These are phyloP conservation scores for Extremus antarcticus DNA, from an alignment of 495 filamentous ascomycete genomes.

Conservation along the genomic window DNA sequence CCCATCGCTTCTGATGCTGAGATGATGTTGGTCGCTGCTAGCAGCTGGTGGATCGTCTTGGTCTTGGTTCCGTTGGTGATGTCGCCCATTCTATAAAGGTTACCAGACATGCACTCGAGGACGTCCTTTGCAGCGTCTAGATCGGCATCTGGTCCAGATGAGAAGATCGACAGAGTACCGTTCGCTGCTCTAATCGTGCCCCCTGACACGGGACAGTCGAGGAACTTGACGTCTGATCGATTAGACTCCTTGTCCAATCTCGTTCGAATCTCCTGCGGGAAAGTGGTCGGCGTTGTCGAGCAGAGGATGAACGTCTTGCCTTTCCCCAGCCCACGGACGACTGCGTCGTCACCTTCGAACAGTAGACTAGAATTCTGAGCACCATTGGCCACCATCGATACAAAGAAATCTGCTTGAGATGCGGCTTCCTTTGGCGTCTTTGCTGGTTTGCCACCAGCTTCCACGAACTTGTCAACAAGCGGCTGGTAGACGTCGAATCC, in stretches of 20 bases:
- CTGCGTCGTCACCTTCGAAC: conserved; percentile 49
- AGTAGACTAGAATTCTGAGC: conserved; percentile 57
- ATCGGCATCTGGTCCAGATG: conserved; percentile 48
- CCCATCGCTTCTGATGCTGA: conserved; percentile 64
- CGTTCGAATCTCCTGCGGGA: conserved; percentile 48
- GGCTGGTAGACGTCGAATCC: conserved; percentile 67
- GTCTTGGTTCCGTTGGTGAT: conserved; percentile 73
- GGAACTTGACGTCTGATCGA: conserved; percentile 53
- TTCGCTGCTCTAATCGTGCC: conserved; percentile 63
- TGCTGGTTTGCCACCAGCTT: conserved; percentile 52
- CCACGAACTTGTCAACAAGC: conserved; percentile 58
- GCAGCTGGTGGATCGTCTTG: conserved; percentile 79
- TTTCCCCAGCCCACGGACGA: conserved; percentile 28
- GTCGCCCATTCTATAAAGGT: conserved; percentile 66
- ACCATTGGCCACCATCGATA: conserved; percentile 73
- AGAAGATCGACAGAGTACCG: conserved; percentile 73
- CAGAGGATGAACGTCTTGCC: conserved; percentile 57
- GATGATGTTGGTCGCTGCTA: conserved; percentile 66
- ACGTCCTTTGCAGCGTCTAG: conserved; percentile 48
- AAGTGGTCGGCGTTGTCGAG: conserved; percentile 62
- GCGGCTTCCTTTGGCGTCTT: conserved; percentile 54
- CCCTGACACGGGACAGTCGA: conserved; percentile 69
- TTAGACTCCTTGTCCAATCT: conserved; percentile 40
- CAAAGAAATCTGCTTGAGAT: conserved; percentile 46
- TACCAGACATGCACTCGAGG: conserved; percentile 53